phyloP scores from a whole-genome alignment of 2,329 filamentous ascomycete species.

The Colletotrichum liaoningense region DNA sequence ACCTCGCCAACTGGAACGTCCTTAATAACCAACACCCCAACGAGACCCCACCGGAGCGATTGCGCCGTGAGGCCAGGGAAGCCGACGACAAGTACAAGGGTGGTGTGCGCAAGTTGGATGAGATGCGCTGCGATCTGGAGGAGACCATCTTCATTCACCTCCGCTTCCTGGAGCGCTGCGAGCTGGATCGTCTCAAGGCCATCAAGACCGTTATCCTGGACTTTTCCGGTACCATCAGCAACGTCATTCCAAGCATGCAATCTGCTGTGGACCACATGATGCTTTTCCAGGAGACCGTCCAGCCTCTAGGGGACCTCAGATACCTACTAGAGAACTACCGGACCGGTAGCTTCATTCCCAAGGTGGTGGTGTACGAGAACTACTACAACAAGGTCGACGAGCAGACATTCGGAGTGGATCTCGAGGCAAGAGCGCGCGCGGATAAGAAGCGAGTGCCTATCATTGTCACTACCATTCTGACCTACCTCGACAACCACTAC shows the following conservation, averaged over 20 bases:
- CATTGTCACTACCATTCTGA: slow-evolving; percentile 91
- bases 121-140: slow-evolving; percentile 92
- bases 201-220: slow-evolving; percentile 98
- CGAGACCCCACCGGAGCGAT: slow-evolving; percentile 87
- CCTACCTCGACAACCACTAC: slow-evolving; percentile 96
- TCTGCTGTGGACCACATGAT: slow-evolving; percentile 99
- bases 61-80: slow-evolving; percentile 89
- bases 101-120: slow-evolving; percentile 86
- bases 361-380: slow-evolving; percentile 94
- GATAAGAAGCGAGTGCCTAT: slow-evolving; percentile 96
- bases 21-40: slow-evolving; percentile 92
- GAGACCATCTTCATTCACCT: slow-evolving; percentile 93
- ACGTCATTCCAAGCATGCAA: slow-evolving; percentile 95
- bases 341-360: slow-evolving; percentile 91
- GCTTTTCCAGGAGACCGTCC: slow-evolving; percentile 98
- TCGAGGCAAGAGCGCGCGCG: slow-evolving; percentile 92
- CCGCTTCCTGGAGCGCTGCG: slow-evolving; percentile 96
- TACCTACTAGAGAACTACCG: slow-evolving; percentile 98
- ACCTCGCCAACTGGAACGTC: slow-evolving; percentile 92
- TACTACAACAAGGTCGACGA: slow-evolving; percentile 99
- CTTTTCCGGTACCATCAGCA: slow-evolving; percentile 96
- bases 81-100: slow-evolving; percentile 94
- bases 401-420: slow-evolving; percentile 96
- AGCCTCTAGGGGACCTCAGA: slow-evolving; percentile 87
- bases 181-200: slow-evolving; percentile 94